Percentiles rank a stretch among this genome's conserved stretches.
Conservation (phyloP, 1,139 yeast species). For the Trichomonascaceae sp. region DNA sequence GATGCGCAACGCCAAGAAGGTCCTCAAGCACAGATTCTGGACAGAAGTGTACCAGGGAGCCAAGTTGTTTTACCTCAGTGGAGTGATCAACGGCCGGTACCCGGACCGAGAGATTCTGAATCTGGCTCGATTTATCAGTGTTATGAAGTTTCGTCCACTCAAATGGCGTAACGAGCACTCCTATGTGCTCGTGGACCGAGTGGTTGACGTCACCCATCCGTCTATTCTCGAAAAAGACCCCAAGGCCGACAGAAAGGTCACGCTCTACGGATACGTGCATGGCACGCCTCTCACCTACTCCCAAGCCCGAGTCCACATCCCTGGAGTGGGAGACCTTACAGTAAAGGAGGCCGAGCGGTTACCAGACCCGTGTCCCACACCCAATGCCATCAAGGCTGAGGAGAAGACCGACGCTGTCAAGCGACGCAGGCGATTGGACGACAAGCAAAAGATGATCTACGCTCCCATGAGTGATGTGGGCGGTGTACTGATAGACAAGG, state of each 20-base stretch:
- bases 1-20: constrained; percentile 80
- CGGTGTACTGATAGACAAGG: constrained; percentile 91
- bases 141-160: constrained; percentile 94
- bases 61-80: constrained; percentile 83
- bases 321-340: constrained; percentile 87
- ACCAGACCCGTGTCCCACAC: constrained; percentile 99
- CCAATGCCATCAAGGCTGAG: constrained; percentile 71
- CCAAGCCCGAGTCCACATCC: constrained; percentile 80
- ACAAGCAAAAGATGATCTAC: constrained; percentile 83
- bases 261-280: constrained; percentile 86
- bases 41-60: constrained; percentile 99
- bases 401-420: constrained; percentile 64
- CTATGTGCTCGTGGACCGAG: constrained; percentile 77
- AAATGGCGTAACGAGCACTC: constrained; percentile 99
- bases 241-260: constrained; percentile 78
- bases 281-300: constrained; percentile 73
- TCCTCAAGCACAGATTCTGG: constrained; percentile 93
- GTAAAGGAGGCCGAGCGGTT: constrained; percentile 70
- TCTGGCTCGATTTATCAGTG: constrained; percentile 83
- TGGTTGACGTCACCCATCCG: constrained; percentile 95
- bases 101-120: constrained; percentile 94
- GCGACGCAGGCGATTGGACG: constrained; percentile 85
- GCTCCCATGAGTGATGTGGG: constrained; percentile 99
- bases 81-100: constrained; percentile 93
- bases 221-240: constrained; percentile 62